These are phyloP conservation scores for Cyclotella choctawhatcheeana DNA, from an alignment of 108 stramenopile species.

Conservation along the genomic window DNA sequence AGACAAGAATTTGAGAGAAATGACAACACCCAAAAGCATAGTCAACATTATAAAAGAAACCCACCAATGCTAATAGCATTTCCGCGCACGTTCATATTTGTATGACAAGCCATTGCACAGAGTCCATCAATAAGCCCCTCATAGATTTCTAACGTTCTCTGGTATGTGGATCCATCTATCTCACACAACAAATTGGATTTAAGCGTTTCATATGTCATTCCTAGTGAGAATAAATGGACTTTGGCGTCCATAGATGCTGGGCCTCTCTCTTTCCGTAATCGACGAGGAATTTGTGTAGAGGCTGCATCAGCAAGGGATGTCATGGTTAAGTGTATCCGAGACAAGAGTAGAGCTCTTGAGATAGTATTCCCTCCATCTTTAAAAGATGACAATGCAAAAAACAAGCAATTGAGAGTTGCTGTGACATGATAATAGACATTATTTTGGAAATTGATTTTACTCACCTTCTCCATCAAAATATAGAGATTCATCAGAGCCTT, in stretches of 20 bases:
- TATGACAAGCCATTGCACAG: conserved; percentile 81
- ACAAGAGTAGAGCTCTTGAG: conserved; percentile 75
- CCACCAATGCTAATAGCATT: conserved; percentile 57
- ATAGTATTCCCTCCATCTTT: conserved; percentile 78
- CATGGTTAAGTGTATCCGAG: conserved; percentile 70
- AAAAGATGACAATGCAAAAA: neutral
- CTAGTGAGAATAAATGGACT: conserved; percentile 28
- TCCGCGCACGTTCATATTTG: conserved; percentile 85
- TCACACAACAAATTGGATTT: conserved; percentile 20
- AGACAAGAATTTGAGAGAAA: too few relatives aligned
- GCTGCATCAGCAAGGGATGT: conserved; percentile 70
- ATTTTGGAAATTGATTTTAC: neutral
- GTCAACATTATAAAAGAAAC: neutral
- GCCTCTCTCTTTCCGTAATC: conserved; percentile 54
- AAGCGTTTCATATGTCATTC: conserved; percentile 42
- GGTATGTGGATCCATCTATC: neutral
- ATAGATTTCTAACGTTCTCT: conserved; percentile 60
- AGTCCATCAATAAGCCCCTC: conserved; percentile 85
- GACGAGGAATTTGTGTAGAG: conserved; percentile 79
- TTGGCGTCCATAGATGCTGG: conserved; percentile 25
- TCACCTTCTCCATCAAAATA: conserved; percentile 84
- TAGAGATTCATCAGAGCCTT: conserved; percentile 35
- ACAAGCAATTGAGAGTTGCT: neutral
- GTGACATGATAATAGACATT: neutral
- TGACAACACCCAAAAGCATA: too few relatives aligned